Conservation (phyloP, 2,329 filamentous ascomycete genomes). For the Paecilomyces fulvus region DNA sequence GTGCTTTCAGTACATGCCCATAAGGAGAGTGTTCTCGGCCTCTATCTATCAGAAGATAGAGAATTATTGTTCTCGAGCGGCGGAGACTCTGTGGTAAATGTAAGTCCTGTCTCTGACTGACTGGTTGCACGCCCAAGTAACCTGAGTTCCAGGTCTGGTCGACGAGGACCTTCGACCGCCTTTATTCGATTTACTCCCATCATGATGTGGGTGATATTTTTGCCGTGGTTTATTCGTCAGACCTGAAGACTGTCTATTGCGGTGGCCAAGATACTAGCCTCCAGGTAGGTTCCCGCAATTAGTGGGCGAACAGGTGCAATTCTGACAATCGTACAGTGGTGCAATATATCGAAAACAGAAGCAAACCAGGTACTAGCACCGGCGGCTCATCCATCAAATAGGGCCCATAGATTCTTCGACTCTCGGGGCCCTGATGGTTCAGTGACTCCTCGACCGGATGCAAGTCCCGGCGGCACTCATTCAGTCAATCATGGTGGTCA, state of each 20-base stretch:
- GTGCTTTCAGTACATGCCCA: slow-evolving; percentile 76
- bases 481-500: slow-evolving; percentile 50
- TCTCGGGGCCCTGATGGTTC: slow-evolving; percentile 77
- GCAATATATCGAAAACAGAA: slow-evolving; percentile 58
- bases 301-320: neutral
- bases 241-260: slow-evolving; percentile 74
- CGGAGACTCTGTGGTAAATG: slow-evolving; percentile 87
- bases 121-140: neutral
- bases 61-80: slow-evolving; percentile 82
- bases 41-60: slow-evolving; percentile 69
- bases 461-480: slow-evolving; percentile 43
- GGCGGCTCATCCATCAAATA: slow-evolving; percentile 62
- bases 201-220: slow-evolving; percentile 96
- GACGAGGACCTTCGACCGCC: slow-evolving; percentile 62
- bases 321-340: slow-evolving; percentile 52
- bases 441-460: slow-evolving; percentile 63
- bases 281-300: slow-evolving; percentile 43
- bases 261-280: slow-evolving; percentile 92
- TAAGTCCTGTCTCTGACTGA: slow-evolving; percentile 20
- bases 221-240: slow-evolving; percentile 78
- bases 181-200: slow-evolving; percentile 85
- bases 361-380: slow-evolving; percentile 55
- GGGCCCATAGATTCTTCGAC: slow-evolving; percentile 87
- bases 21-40: slow-evolving; percentile 78
- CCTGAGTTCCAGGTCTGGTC: slow-evolving; percentile 61